Conservation (phyloP, 768 basidiomycete species). For the Amanita muscaria region DNA sequence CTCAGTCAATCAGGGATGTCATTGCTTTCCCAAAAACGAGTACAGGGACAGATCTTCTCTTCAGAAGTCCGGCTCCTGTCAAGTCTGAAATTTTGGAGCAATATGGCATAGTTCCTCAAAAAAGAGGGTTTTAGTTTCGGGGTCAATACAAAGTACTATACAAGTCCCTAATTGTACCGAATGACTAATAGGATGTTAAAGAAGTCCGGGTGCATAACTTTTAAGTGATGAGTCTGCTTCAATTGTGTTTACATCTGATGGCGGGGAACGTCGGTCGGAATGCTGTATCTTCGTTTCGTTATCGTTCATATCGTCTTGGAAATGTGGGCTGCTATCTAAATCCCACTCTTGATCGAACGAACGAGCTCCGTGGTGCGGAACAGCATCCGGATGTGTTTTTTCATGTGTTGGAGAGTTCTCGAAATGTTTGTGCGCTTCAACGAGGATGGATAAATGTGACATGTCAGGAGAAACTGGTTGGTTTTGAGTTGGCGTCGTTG, state of each 20-base stretch:
- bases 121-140: background rate
- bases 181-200: too few relatives aligned
- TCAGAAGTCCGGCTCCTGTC: constrained; percentile 75
- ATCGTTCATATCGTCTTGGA: constrained; percentile 12
- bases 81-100: constrained; percentile 43
- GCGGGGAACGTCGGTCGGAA: background rate
- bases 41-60: constrained; percentile 75
- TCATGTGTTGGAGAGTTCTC: constrained; percentile 13
- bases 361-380: background rate
- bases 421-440: constrained; percentile 42
- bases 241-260: too few relatives aligned
- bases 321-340: constrained; percentile 32
- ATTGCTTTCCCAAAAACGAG: constrained; percentile 95
- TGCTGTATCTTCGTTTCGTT: background rate
- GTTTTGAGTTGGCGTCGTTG: constrained; percentile 35
- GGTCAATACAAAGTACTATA: too few relatives aligned
- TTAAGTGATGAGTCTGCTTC: too few relatives aligned
- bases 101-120: constrained; percentile 43
- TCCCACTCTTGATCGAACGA: constrained; percentile 27
- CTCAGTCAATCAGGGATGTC: constrained; percentile 86
- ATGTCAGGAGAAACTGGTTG: constrained; percentile 39
- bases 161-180: too few relatives aligned
- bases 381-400: background rate
- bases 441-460: constrained; percentile 55
- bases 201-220: too few relatives aligned